phyloP scores from a whole-genome alignment of 139 green algal genomes.

The Mesotaenium endlicherianum region DNA sequence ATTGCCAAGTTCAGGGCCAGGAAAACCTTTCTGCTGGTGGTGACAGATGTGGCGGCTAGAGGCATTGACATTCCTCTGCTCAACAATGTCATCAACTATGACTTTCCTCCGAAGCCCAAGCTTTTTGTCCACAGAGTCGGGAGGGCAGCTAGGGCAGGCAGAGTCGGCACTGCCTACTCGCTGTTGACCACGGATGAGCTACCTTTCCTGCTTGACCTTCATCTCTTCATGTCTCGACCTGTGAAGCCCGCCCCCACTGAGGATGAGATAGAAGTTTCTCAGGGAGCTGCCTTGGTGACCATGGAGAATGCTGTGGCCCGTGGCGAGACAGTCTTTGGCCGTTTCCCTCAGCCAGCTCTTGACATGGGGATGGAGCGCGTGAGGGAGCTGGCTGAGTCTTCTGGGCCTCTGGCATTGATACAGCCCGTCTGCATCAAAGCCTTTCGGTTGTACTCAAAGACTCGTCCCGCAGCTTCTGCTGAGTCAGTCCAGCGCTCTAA shows the following conservation, averaged over 20 bases:
- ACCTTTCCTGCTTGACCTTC: conserved; percentile 90
- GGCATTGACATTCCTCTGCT: conserved; percentile 97
- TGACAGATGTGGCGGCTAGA: conserved; percentile 96
- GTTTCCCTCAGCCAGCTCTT: conserved; percentile 61
- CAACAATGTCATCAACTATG: conserved; percentile 97
- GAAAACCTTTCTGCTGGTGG: conserved; percentile 72
- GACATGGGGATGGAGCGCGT: conserved; percentile 68
- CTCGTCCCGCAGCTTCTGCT: conserved; percentile 68
- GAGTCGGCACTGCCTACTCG: conserved; percentile 74
- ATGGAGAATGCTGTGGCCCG: background rate
- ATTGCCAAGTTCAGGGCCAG: conserved; percentile 84
- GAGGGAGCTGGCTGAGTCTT: conserved; percentile 31
- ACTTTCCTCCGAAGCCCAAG: conserved; percentile 59
- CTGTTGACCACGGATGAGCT: conserved; percentile 58
- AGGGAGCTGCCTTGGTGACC: background rate
- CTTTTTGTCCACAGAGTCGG: conserved; percentile 89
- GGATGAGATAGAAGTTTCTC: conserved; percentile 15
- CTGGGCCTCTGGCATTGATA: background rate
- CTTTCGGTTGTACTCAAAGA: conserved; percentile 84
- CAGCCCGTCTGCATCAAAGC: conserved; percentile 65
- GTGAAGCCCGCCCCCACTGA: conserved; percentile 57
- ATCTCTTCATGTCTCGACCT: conserved; percentile 85
- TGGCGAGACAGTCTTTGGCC: conserved; percentile 38
- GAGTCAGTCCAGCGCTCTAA: conserved; percentile 68
- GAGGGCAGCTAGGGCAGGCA: conserved; percentile 73